Evolutionary conservation across 2,329 filamentous ascomycete species (phyloP).

Genomic region (Penicillium crustosum): DNA sequence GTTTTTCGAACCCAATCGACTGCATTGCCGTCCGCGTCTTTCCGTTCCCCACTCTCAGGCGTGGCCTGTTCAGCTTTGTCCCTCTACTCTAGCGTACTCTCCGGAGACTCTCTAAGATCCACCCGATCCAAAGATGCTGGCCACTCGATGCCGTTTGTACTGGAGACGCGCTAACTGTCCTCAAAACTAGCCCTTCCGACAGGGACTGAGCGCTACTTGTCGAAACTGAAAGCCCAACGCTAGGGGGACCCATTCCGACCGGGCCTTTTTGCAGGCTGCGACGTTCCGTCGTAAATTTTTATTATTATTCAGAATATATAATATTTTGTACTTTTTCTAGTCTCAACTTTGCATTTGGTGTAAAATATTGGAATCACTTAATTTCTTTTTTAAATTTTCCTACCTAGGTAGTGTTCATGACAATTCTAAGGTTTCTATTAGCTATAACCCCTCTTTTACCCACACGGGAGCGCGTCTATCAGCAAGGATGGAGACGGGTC

Average conservation of each 20-base stretch:
- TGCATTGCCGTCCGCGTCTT: constrained; percentile 39
- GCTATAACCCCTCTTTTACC: constrained; percentile 16
- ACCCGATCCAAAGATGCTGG: constrained; percentile 21
- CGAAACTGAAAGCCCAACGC: constrained; percentile 6
- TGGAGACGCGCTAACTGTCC: constrained; percentile 22
- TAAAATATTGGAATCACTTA: background rate
- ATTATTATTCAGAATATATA: background rate
- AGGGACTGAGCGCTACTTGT: constrained; percentile 24
- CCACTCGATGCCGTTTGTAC: constrained; percentile 27
- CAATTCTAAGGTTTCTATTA: background rate
- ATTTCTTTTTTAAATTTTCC: background rate
- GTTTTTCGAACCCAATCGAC: constrained; percentile 32
- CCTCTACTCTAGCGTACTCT: constrained; percentile 1
- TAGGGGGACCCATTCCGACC: constrained; percentile 20
- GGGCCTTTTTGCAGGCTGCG: constrained; percentile 16
- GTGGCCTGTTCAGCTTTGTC: constrained; percentile 20
- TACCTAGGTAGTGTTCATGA: background rate
- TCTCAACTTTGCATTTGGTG: background rate
- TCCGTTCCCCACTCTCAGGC: constrained; percentile 32
- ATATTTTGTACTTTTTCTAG: background rate
- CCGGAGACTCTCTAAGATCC: constrained; percentile 9
- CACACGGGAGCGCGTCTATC: constrained; percentile 31
- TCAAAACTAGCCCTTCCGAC: constrained; percentile 14
- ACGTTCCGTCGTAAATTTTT: constrained; percentile 7
- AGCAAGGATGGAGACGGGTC: constrained; percentile 25